Percentiles rank a stretch among this genome's conserved stretches.
phyloP scores from a whole-genome alignment of 805 yeast genomes.

The Hanseniaspora occidentalis region DNA sequence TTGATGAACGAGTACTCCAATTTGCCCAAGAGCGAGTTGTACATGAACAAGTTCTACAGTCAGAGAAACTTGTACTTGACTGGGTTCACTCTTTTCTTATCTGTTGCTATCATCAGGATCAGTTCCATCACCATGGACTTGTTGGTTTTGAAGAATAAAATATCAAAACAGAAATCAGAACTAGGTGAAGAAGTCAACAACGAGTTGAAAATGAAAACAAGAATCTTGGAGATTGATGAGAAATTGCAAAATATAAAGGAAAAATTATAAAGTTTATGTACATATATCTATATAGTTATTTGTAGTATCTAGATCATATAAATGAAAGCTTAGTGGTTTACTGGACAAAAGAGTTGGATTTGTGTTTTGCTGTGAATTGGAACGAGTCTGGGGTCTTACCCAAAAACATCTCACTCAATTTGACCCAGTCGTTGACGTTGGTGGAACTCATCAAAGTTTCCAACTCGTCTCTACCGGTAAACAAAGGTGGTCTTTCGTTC shows the following conservation, averaged over 20 bases:
- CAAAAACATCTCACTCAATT: conserved; percentile 85
- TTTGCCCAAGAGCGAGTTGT: conserved; percentile 63
- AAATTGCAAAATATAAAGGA: neutral
- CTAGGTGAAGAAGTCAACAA: neutral
- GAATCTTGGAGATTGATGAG: neutral
- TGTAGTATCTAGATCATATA: no score
- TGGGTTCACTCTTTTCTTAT: conserved; percentile 87
- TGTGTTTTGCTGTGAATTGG: conserved; percentile 84
- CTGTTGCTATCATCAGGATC: conserved; percentile 75
- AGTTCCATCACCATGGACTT: conserved; percentile 68
- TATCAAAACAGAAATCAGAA: neutral
- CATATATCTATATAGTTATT: no score
- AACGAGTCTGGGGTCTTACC: conserved; percentile 74
- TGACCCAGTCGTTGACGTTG: conserved; percentile 91
- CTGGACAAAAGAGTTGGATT: conserved; percentile 64
- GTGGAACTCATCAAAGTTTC: conserved; percentile 80
- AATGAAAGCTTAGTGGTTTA: no score
- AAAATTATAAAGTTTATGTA: neutral
- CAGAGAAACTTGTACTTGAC: conserved; percentile 94
- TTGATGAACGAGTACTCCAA: conserved; percentile 10
- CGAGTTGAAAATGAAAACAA: neutral
- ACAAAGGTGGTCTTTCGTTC: conserved; percentile 87
- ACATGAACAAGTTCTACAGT: conserved; percentile 86
- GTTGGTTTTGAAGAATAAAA: conserved; percentile 19
- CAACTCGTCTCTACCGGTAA: conserved; percentile 86